Conservation (phyloP, 148 eudicot species). For the Suaeda aralocaspica region DNA sequence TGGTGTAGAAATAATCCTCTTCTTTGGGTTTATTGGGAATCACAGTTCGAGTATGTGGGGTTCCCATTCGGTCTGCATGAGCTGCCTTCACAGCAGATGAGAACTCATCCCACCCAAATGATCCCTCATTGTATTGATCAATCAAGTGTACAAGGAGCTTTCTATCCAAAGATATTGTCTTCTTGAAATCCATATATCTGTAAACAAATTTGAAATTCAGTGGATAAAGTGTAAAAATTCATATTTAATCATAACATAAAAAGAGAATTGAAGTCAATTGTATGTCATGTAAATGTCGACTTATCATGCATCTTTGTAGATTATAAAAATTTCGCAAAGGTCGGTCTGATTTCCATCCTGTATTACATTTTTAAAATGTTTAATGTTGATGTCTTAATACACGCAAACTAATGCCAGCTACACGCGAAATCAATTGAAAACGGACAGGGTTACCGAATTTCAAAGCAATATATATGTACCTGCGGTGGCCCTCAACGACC, state of each 20-base stretch:
- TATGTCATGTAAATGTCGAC: background rate
- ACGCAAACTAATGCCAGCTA: background rate
- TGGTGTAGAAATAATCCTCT: slow-evolving; percentile 52
- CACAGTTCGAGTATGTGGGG: slow-evolving; percentile 32
- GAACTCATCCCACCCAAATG: slow-evolving; percentile 45
- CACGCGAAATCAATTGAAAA: background rate
- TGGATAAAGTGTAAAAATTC: too few species aligned
- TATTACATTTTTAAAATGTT: background rate
- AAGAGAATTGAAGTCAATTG: background rate
- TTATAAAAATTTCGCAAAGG: background rate
- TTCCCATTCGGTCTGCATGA: slow-evolving; percentile 50
- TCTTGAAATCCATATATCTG: slow-evolving; percentile 44
- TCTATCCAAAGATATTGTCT: slow-evolving; percentile 43
- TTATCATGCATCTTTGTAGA: background rate
- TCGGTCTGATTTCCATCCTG: background rate
- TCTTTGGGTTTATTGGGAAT: slow-evolving; percentile 48
- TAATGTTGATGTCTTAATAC: background rate
- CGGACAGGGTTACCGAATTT: background rate
- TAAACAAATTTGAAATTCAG: background rate
- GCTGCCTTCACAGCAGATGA: slow-evolving; percentile 36
- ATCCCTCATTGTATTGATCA: slow-evolving; percentile 34
- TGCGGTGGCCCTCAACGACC: slow-evolving; percentile 81
- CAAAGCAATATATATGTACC: slow-evolving; percentile 32
- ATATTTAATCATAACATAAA: background rate
- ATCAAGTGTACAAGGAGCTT: slow-evolving; percentile 40